Base-by-base conservation (phyloP, 2,329 filamentous ascomycete genomes). In the Fusarium avenaceum region DNA sequence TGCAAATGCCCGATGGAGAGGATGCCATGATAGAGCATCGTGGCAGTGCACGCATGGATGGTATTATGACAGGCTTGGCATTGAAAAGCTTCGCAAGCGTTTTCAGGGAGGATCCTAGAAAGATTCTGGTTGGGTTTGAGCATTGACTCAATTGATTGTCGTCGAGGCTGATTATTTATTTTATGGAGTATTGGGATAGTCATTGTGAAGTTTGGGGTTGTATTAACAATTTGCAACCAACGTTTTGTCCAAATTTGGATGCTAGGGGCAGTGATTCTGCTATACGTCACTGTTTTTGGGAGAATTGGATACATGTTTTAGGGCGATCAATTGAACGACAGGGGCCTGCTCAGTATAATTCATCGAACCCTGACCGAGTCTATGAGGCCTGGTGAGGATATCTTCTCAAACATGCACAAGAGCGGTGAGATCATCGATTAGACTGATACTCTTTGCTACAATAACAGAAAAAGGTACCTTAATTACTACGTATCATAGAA, bases 21-120 rank as follows among this genome's bases (percentile, higher is more conserved):
- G 28, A 30, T 30, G 28, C 10, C 28, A 30, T 30, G 28, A 30
- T 10, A 30, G 28, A 30, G 28, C 28, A 42, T 33, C 30, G 68
- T 71, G 68, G 68, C 68, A 69, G 68, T 71, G 68, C 68, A 60
- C 35, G 48, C 43, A 55, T 38, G 39, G 24, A 55, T 38, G 39
- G 24, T 15, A 32, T 28, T 15, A 32, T 28, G 47, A 20, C 43
- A 45, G 65, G 61, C 65, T 69, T 69, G 57, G 65, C 65, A 50
- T 42, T 45, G 35, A 47, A 39, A 50, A 40, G 44, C 55, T 69
- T 69, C 61, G 65, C 56, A 69, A 69, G 50, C 65, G 49, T 46
- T 45, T 46, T 3, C 46, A 54, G 30, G 61, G 57, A 60, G 56
- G 26, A 50, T 35, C 50, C 47, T n/a, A 35, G 49, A 19, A 56